phyloP scores from a whole-genome alignment of 352 stramenopile species.

The Pythium pectinolyticum region DNA sequence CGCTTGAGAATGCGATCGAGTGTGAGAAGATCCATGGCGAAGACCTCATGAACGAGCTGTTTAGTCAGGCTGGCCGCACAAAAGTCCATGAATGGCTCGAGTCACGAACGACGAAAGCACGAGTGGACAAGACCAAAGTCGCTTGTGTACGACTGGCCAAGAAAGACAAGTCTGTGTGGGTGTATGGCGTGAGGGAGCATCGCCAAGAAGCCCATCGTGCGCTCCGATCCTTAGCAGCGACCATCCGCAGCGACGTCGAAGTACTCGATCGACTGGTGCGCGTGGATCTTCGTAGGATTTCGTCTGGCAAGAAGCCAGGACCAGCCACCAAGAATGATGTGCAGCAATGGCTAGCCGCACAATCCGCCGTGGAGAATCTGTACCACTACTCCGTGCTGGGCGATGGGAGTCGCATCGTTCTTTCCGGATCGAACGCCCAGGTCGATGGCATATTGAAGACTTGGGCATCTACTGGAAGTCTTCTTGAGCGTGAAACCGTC shows the following conservation, averaged over 20 bases:
- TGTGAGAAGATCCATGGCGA: constrained; percentile 11
- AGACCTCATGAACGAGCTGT: constrained; percentile 3
- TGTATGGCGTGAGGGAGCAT: neutral
- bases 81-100: neutral
- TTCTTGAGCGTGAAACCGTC: neutral
- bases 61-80: neutral
- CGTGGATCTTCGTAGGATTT: neutral
- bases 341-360: neutral
- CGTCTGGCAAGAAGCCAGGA: neutral
- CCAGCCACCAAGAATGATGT: neutral
- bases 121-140: neutral
- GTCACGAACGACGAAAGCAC: neutral
- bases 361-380: neutral
- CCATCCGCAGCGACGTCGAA: constrained; percentile 5
- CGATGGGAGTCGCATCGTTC: neutral
- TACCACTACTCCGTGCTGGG: neutral
- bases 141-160: neutral
- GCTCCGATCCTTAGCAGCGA: neutral
- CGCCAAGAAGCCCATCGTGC: neutral
- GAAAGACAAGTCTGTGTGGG: neutral
- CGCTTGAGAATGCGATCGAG: constrained; percentile 5
- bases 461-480: neutral
- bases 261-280: constrained; percentile 14
- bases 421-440: neutral
- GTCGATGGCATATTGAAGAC: neutral